phyloP scores from a whole-genome alignment of 495 filamentous ascomycete species.

The Penicillium coprophilum region DNA sequence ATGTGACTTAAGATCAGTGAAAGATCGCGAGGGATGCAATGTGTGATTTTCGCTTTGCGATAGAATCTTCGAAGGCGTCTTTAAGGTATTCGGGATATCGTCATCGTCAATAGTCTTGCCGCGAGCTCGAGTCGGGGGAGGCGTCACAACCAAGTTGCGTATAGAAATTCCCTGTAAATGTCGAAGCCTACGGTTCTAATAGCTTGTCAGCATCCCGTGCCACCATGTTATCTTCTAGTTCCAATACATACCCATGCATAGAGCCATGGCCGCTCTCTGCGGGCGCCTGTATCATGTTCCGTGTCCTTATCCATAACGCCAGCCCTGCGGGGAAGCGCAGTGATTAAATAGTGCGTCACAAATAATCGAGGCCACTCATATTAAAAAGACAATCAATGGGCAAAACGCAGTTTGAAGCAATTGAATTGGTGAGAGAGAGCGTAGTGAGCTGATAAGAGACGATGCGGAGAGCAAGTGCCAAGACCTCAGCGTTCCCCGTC shows the following conservation, averaged over 20 bases:
- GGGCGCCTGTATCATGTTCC: constrained; percentile 23
- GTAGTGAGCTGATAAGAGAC: constrained; percentile 15
- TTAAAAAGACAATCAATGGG: background rate
- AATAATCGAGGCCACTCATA: constrained; percentile 2
- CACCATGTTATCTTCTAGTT: constrained; percentile 3
- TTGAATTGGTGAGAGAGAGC: constrained; percentile 10
- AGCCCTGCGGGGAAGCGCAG: background rate
- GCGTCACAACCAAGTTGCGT: constrained; percentile 73
- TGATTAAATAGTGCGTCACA: constrained; percentile 6
- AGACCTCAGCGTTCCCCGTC: constrained; percentile 28
- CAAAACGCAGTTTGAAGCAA: constrained; percentile 7
- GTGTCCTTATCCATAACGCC: constrained; percentile 18
- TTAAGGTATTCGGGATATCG: constrained; percentile 65
- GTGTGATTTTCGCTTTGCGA: constrained; percentile 54
- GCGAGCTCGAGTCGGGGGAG: constrained; percentile 48
- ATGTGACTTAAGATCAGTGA: constrained; percentile 58
- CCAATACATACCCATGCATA: constrained; percentile 25
- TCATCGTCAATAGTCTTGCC: constrained; percentile 84
- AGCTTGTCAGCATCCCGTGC: constrained; percentile 12
- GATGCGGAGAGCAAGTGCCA: constrained; percentile 36
- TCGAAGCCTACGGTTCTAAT: constrained; percentile 80
- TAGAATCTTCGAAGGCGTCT: constrained; percentile 67
- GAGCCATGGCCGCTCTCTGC: constrained; percentile 27
- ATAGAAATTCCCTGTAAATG: constrained; percentile 85
- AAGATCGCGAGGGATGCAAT: constrained; percentile 72